Percentiles rank a stretch among this genome's conserved stretches.
Conservation (phyloP, 2,329 filamentous ascomycete species). For the Albophoma yamanashiensis region DNA sequence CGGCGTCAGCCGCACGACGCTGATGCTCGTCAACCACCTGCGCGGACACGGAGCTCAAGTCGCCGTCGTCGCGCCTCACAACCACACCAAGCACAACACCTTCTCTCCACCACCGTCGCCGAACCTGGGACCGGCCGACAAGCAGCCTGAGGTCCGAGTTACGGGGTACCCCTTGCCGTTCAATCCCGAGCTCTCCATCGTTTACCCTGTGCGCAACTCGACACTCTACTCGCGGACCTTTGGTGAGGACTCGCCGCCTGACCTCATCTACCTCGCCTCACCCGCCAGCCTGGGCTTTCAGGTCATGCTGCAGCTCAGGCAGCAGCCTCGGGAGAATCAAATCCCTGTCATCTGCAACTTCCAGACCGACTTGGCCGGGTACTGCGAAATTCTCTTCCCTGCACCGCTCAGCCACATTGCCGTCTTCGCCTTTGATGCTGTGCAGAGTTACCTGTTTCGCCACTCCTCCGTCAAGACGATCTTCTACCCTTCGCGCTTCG, state of each 20-base stretch:
- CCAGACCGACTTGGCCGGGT: conserved; percentile 60
- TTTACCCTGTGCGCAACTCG: conserved; percentile 57
- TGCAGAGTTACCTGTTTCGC: conserved; percentile 57
- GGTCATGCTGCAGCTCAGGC: conserved; percentile 56
- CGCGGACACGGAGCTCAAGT: conserved; percentile 53
- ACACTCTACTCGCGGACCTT: conserved; percentile 51
- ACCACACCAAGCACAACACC: conserved; percentile 42
- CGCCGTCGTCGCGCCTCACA: conserved; percentile 54
- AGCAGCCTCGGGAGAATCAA: conserved; percentile 41
- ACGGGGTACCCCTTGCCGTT: conserved; percentile 58
- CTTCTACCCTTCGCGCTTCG: conserved; percentile 58
- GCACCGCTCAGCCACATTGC: conserved; percentile 49
- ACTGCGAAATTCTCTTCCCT: conserved; percentile 60
- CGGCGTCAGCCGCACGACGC: conserved; percentile 60
- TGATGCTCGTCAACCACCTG: conserved; percentile 58
- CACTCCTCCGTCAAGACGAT: conserved; percentile 52
- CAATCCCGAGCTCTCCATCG: conserved; percentile 60
- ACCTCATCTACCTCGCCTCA: conserved; percentile 59
- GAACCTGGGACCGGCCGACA: conserved; percentile 18
- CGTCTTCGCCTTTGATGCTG: conserved; percentile 48
- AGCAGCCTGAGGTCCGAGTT: conserved; percentile 43
- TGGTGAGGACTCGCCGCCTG: conserved; percentile 37
- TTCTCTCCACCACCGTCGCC: conserved; percentile 33
- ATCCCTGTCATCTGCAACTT: conserved; percentile 58
- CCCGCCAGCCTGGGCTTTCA: conserved; percentile 62